Evolutionary conservation across 495 filamentous ascomycete genomes (phyloP), one percentile per base, ranked within the genome.

Genomic region (Cetradonia linearis): DNA sequence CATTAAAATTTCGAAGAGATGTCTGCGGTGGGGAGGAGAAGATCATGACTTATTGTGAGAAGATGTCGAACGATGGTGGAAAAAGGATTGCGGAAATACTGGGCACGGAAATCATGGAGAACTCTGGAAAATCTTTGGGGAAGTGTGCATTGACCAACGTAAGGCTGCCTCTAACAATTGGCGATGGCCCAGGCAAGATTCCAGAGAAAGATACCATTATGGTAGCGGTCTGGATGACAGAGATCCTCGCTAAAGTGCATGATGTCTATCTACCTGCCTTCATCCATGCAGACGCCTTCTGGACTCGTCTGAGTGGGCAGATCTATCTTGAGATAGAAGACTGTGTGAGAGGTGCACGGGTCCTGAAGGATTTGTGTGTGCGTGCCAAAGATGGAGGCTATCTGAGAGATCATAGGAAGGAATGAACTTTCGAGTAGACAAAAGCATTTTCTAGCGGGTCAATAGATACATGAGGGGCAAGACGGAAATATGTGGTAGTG

Each of bases 281-380:
- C 55, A 71, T 72, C 10, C 85, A 89, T 68, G 74, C 70, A 3
- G 78, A 77, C 2, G 71, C 71, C 31, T 76, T 81, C 66, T 96
- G 86, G 88, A 77, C 77, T 5, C 73, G 92, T 33, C 64, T 95
- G 40, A 89, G 85, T 68, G 89, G 78, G 14, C 89, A 95, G 78
- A 75, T 89, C 0, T 97, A 88, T 71, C 68, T 95, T 40, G 88
- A 89, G 38, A 67, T 81, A 56, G 76, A 75, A 1, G 90, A 96
- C 73, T 94, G 94, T 25, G 38, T 55, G 27, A 61, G 34, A 31
- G 59, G 59, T n/a, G 52, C 52, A 5, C 31, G 18, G 14, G 40
- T 40, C 7, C 6, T 61, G 40, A 55, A 55, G 28, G 33, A 20
- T 9, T 25, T 61, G 10, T 61, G 59, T 20, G 37, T 44, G 11